A percentile compares a stretch with the other conserved stretches of the same genome.
Evolutionary conservation across 2,329 filamentous ascomycete genomes (phyloP).

Genomic region (Ceratocystis eucalypticola): DNA sequence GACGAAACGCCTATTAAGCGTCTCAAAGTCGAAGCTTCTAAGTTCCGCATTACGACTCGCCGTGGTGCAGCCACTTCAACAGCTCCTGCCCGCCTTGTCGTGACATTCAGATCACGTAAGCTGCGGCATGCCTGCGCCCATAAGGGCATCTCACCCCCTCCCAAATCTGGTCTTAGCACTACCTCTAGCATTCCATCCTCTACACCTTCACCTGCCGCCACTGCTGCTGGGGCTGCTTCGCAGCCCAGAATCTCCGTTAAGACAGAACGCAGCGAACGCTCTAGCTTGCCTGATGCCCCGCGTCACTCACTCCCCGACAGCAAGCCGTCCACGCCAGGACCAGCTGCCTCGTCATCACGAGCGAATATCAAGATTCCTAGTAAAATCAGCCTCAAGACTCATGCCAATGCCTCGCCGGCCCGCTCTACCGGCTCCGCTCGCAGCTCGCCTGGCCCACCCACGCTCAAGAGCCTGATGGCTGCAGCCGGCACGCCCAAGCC

Average conservation of each 20-base stretch:
- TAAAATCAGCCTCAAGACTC: constrained; percentile 17
- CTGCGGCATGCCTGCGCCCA: constrained; percentile 17
- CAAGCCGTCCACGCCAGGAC: background rate
- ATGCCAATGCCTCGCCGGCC: background rate
- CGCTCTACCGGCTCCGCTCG: background rate
- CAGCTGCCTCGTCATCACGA: background rate
- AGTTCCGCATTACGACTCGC: constrained; percentile 3
- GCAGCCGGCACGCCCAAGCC: constrained; percentile 13
- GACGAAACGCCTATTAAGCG: constrained; percentile 12
- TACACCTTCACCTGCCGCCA: constrained; percentile 5
- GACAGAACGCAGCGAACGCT: constrained; percentile 16
- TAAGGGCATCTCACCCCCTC: constrained; percentile 13
- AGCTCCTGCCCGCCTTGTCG: constrained; percentile 5
- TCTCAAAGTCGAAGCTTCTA: constrained; percentile 13
- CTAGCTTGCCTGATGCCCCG: constrained; percentile 13
- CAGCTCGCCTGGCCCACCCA: constrained; percentile 10
- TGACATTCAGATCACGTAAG: constrained; percentile 16
- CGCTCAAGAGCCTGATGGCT: constrained; percentile 16
- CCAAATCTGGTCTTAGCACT: constrained; percentile 4
- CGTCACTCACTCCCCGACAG: constrained; percentile 13
- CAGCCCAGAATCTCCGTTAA: constrained; percentile 15
- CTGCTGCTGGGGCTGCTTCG: background rate
- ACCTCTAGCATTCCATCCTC: constrained; percentile 11
- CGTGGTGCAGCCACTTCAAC: background rate
- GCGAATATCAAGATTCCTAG: constrained; percentile 15